Conservation (phyloP, 108 stramenopile genomes). For the Nitzschia putrida region DNA sequence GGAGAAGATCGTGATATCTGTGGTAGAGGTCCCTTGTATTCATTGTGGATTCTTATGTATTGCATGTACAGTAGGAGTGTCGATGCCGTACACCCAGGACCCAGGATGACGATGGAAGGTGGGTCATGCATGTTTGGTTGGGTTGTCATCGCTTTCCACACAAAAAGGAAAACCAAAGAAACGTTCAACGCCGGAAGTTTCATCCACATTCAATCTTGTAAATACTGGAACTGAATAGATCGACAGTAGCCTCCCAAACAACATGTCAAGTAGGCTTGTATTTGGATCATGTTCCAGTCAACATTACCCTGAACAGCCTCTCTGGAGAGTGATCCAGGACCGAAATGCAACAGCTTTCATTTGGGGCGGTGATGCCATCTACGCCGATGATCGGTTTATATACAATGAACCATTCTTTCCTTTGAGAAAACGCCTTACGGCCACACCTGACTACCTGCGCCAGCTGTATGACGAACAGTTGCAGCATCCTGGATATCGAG, state of each 20-base stretch:
- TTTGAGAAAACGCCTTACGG: slow-evolving; percentile 10
- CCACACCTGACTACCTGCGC: slow-evolving; percentile 38
- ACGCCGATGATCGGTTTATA: slow-evolving; percentile 62
- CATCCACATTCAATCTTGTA: too few relatives aligned
- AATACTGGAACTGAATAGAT: too few relatives aligned
- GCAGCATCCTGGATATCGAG: slow-evolving; percentile 50
- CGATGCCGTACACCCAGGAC: too few relatives aligned
- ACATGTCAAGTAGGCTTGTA: slow-evolving; percentile 39
- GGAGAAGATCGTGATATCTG: too few relatives aligned
- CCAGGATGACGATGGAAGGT: too few relatives aligned
- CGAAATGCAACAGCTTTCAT: slow-evolving; percentile 74
- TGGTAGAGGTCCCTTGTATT: too few relatives aligned
- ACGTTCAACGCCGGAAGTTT: too few relatives aligned
- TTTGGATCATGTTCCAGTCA: slow-evolving; percentile 83
- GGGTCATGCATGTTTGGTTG: too few relatives aligned
- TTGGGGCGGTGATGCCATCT: slow-evolving; percentile 87
- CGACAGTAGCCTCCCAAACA: background rate
- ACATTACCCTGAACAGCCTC: slow-evolving; percentile 55
- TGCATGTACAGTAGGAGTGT: too few relatives aligned
- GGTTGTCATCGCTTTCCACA: too few relatives aligned
- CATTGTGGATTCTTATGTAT: too few relatives aligned
- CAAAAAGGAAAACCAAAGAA: too few relatives aligned
- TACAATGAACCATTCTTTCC: slow-evolving; percentile 3
- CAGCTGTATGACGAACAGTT: slow-evolving; percentile 55
- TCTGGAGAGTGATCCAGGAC: slow-evolving; percentile 66